Evolutionary conservation across 1,139 yeast species (phyloP), one percentile per base, ranked within the genome.

Genomic region (Geotrichum carabidarum): DNA sequence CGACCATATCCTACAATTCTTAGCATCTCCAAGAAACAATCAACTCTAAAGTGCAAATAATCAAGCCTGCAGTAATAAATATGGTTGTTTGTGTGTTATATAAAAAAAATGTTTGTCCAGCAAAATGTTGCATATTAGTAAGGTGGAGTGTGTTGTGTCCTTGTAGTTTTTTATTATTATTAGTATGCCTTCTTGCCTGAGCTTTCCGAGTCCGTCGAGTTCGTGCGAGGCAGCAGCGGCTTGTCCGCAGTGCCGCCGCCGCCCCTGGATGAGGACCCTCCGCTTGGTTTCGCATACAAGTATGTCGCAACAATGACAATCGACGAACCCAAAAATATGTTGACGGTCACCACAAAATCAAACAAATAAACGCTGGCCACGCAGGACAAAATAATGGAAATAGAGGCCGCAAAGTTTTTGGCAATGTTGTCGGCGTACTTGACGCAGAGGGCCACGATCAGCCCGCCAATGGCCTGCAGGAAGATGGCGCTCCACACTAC

Each of bases 401-500:
- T 68, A 9, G 74, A 70, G 2, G 77, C 73, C 4, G 77, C 75
- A 62, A 73, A 73, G 65, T 73, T 73, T 62, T 73, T 73, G 50
- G 74, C 73, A 56, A 73, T 73, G 59, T 72, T 73, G 63, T 73
- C 76, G 31, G 76, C 76, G 57, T 68, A 73, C 57, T 73, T 74
- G 56, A 73, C 76, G 54, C 75, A 73, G 36, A 73, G 59, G 3
- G 76, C 76, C 4, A 73, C 76, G 30, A 73, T 63, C 48, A 73
- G 70, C 4, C 76, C 76, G n/a, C 76, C 76, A 44, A 69, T 55
- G 4, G 77, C 76, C 58, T 73, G 76, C 36, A 72, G 64, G 15
- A 69, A 56, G 45, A 73, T 71, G 38, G 75, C 75, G 8, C 66
- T 58, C 70, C 71, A 67, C 4, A 74, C 76, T 22, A 71, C 71